phyloP scores from a whole-genome alignment of 192 early-diverging fungal species.

The Podila epicladia region DNA sequence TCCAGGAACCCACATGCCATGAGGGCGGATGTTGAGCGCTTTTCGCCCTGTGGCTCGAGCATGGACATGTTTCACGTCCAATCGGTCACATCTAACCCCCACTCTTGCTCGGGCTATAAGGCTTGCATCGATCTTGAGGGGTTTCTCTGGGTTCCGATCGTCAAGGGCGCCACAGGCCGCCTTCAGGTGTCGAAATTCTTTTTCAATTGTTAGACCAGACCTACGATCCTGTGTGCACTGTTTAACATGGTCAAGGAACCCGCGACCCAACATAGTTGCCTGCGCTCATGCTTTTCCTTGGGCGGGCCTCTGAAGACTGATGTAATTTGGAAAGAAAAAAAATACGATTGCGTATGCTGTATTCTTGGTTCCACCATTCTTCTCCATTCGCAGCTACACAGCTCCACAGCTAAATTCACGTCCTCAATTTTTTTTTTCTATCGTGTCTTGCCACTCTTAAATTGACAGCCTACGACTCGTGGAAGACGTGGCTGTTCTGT shows the following conservation, averaged over 20 bases:
- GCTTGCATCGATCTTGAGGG: slow-evolving; percentile 19
- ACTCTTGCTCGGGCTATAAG: slow-evolving; percentile 10
- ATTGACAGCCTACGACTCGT: neutral
- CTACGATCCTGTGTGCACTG: slow-evolving; percentile 10
- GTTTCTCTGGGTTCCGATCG: neutral
- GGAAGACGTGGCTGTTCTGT: slow-evolving; percentile 11
- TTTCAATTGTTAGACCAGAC: slow-evolving; percentile 9
- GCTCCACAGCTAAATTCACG: neutral
- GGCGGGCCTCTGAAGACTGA: neutral
- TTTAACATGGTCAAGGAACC: neutral
- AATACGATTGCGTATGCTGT: neutral
- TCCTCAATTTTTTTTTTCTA: neutral
- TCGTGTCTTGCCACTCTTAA: neutral
- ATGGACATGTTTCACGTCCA: neutral
- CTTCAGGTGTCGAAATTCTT: slow-evolving; percentile 10
- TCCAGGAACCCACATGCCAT: slow-evolving; percentile 2
- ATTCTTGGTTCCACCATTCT: neutral
- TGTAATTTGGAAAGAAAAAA: slow-evolving; percentile 7
- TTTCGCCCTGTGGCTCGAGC: slow-evolving; percentile 4
- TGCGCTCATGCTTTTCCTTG: slow-evolving; percentile 10
- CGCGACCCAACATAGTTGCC: no score
- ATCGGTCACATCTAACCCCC: neutral
- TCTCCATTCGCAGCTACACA: neutral
- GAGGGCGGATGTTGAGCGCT: slow-evolving; percentile 2
- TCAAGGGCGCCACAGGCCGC: slow-evolving; percentile 2